Conservation (phyloP, 495 filamentous ascomycete genomes). For the Trichoderma virens region DNA sequence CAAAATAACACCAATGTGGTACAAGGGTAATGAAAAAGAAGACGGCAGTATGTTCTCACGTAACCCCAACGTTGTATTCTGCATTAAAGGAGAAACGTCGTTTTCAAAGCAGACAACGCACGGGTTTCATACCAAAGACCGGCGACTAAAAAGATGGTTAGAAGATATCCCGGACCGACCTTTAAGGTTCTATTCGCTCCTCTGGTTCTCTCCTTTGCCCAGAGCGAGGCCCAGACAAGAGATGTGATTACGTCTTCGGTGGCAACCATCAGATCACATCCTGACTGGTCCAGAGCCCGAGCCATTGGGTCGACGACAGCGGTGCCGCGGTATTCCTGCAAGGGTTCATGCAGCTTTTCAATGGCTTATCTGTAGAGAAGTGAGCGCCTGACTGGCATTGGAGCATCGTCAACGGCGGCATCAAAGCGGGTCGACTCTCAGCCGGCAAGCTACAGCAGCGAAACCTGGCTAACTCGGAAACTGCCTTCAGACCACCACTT, state of each 20-base stretch:
- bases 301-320: background rate
- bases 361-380: background rate
- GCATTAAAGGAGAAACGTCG: background rate
- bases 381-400: slow-evolving; percentile 2
- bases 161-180: background rate
- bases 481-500: background rate
- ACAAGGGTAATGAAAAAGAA: background rate
- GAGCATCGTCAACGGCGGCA: background rate
- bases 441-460: background rate
- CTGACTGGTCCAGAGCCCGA: background rate
- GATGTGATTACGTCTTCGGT: background rate
- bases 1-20: background rate
- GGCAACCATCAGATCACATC: background rate
- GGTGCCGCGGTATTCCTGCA: background rate
- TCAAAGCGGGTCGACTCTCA: background rate
- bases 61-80: background rate
- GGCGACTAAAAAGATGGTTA: background rate
- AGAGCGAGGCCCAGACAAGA: background rate
- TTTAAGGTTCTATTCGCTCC: background rate
- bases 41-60: background rate
- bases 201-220: background rate
- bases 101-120: background rate
- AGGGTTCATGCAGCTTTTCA: slow-evolving; percentile 2
- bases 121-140: background rate
- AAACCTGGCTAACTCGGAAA: background rate